These are phyloP conservation scores for Purpureocillium takamizusanense DNA, from an alignment of 2,329 filamentous ascomycete genomes.

Conservation along the genomic window DNA sequence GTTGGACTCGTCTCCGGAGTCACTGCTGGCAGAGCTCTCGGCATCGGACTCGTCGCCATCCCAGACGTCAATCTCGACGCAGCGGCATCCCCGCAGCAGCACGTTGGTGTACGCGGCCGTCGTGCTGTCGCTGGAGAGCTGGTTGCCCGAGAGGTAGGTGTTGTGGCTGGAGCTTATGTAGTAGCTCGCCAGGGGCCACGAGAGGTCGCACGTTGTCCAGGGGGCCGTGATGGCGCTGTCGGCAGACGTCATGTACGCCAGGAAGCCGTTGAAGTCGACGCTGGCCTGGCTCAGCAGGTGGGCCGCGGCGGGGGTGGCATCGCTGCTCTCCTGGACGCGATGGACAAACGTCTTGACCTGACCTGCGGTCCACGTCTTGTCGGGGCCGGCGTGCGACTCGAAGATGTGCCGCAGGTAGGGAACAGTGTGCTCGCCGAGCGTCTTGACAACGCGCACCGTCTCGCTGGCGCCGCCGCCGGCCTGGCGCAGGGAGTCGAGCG, in stretches of 20 bases:
- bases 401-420: constrained; percentile 38
- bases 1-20: constrained; percentile 38
- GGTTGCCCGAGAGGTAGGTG: constrained; percentile 83
- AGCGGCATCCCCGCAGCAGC: constrained; percentile 75
- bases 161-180: constrained; percentile 95
- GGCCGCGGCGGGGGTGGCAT: constrained; percentile 16
- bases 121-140: constrained; percentile 78
- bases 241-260: constrained; percentile 47
- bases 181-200: constrained; percentile 79
- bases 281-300: constrained; percentile 18
- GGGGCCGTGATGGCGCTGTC: constrained; percentile 33
- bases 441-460: constrained; percentile 28
- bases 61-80: constrained; percentile 94
- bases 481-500: constrained; percentile 23
- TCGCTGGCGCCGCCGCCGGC: constrained; percentile 40
- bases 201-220: constrained; percentile 40
- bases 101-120: constrained; percentile 82
- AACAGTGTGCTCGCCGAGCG: constrained; percentile 30
- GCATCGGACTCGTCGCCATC: constrained; percentile 71
- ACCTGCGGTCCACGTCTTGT: constrained; percentile 34
- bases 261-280: constrained; percentile 39
- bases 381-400: constrained; percentile 29
- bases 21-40: constrained; percentile 47
- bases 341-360: constrained; percentile 37
- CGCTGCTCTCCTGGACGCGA: constrained; percentile 33